A percentile compares a stretch with the other conserved stretches of the same genome.
Evolutionary conservation across 352 stramenopile genomes (phyloP).

Genomic region (Phytophthora litchii): DNA sequence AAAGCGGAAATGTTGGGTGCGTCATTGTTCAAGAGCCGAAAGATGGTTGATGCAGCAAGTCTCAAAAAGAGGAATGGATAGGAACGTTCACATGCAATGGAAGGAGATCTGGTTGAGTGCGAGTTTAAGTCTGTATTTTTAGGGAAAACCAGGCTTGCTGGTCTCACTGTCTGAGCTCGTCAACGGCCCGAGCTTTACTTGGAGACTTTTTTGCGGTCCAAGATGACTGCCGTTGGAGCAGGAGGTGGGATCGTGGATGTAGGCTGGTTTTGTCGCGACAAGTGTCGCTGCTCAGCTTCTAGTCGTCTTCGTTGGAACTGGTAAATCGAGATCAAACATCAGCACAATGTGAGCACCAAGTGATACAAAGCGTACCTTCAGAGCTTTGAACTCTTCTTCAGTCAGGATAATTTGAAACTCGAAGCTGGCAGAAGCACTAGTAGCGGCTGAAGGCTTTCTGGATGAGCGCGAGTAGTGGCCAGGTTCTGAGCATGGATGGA

Average conservation of each 20-base stretch:
- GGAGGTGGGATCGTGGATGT: neutral
- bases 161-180: constrained; percentile 17
- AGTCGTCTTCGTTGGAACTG: constrained; percentile 56
- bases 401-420: constrained; percentile 71
- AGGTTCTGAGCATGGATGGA: constrained; percentile 50
- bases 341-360: neutral
- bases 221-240: constrained; percentile 15
- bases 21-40: constrained; percentile 21
- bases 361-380: constrained; percentile 43
- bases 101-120: neutral
- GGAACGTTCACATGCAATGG: neutral
- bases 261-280: constrained; percentile 39
- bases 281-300: constrained; percentile 62
- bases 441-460: constrained; percentile 20
- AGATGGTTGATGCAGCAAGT: neutral
- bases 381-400: constrained; percentile 56
- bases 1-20: constrained; percentile 51
- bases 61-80: constrained; percentile 18
- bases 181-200: constrained; percentile 23
- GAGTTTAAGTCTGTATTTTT: constrained; percentile 30
- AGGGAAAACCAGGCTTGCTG: constrained; percentile 6
- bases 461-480: constrained; percentile 58
- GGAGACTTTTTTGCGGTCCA: neutral
- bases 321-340: neutral
- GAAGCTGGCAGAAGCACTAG: constrained; percentile 14